phyloP scores from a whole-genome alignment of 2,329 filamentous ascomycete genomes.

The Purpureocillium lavendulum region DNA sequence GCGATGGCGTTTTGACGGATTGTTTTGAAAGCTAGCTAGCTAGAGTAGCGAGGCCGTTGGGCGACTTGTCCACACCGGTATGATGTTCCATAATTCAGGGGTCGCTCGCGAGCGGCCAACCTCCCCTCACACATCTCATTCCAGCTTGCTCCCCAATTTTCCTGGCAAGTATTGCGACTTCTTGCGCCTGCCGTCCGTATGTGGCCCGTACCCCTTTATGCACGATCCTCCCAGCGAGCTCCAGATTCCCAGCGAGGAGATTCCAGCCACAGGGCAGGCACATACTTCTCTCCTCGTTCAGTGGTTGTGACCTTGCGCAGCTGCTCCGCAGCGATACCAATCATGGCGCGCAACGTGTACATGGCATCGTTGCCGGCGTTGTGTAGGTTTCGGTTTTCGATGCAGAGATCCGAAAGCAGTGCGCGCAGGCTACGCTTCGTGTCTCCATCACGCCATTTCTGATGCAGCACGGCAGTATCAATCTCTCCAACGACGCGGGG shows the following conservation, averaged over 20 bases:
- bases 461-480: conserved; percentile 68
- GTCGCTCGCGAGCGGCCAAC: not conserved
- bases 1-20: conserved; percentile 32
- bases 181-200: too few species aligned
- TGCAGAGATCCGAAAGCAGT: conserved; percentile 56
- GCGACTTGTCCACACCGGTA: not conserved
- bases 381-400: conserved; percentile 61
- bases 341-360: conserved; percentile 67
- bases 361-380: conserved; percentile 83
- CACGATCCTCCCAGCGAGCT: too few species aligned
- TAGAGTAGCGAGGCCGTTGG: conserved; percentile 8
- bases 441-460: conserved; percentile 45
- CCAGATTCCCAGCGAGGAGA: too few species aligned
- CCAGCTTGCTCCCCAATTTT: not conserved
- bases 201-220: too few species aligned
- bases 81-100: not conserved
- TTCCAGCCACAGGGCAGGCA: conserved; percentile 4
- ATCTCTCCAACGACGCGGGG: conserved; percentile 50
- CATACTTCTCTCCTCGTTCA: conserved; percentile 8
- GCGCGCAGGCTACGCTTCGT: conserved; percentile 47
- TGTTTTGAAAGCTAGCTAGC: conserved; percentile 15
- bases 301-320: conserved; percentile 12
- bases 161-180: too few species aligned
- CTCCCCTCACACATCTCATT: conserved; percentile 3
- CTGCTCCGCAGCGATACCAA: conserved; percentile 34